Evolutionary conservation across 208 protist genomes (phyloP).

Genomic region (Leishmania amazonensis): DNA sequence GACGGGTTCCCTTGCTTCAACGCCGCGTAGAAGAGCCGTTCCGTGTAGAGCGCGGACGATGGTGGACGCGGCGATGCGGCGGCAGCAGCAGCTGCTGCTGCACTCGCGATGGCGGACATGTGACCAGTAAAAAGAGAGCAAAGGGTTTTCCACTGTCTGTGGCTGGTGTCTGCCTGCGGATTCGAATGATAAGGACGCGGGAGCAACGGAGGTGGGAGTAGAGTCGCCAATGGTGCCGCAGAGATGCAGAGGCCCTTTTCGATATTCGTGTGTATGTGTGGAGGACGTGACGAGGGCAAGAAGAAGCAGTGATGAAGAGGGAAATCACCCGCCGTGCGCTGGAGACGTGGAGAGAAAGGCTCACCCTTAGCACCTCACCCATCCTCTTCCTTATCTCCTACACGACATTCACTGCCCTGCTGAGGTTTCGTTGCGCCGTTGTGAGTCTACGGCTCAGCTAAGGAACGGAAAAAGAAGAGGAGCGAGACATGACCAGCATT

Average conservation of each 20-base stretch:
- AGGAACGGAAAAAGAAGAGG: background rate
- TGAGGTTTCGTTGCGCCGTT: background rate
- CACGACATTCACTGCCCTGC: background rate
- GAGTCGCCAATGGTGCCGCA: background rate
- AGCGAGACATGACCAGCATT: background rate
- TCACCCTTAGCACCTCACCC: background rate
- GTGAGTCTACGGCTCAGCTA: background rate
- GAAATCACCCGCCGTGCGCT: background rate
- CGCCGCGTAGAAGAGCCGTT: slow-evolving; percentile 60
- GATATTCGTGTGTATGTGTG: background rate
- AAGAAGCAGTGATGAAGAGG: background rate
- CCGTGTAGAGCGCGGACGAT: slow-evolving; percentile 34
- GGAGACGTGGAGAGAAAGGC: background rate
- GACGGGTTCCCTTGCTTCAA: slow-evolving; percentile 61
- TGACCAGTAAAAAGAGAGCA: background rate
- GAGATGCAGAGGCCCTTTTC: background rate
- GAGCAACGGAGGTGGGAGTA: background rate
- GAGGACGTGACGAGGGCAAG: background rate
- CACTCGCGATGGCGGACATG: background rate
- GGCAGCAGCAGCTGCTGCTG: background rate
- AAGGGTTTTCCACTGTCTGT: background rate
- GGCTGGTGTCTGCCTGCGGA: background rate
- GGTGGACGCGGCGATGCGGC: slow-evolving; percentile 13
- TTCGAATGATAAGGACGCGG: background rate
- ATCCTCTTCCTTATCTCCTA: background rate